phyloP scores from a whole-genome alignment of 1,284 basidiomycete species.

The Vanrija sp. region DNA sequence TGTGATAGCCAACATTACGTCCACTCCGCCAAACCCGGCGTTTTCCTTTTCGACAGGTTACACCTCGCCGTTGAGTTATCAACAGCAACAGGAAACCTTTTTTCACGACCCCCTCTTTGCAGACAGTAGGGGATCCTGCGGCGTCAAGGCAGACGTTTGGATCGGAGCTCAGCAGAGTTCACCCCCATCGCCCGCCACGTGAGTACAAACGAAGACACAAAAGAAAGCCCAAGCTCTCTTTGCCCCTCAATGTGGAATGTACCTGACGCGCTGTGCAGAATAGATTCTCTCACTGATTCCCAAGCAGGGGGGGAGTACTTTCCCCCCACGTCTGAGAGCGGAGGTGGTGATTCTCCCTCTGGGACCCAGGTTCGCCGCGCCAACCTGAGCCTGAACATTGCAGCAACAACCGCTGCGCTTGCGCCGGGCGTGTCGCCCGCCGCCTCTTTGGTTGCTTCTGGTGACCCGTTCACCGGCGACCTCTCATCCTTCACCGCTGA shows the following conservation, averaged over 20 bases:
- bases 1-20: slow-evolving; percentile 26
- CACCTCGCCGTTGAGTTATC: background rate
- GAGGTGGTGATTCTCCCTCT: slow-evolving; percentile 19
- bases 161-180: slow-evolving; percentile 25
- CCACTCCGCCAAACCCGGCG: slow-evolving; percentile 22
- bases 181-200: slow-evolving; percentile 46
- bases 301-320: slow-evolving; percentile 41
- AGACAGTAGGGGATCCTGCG: slow-evolving; percentile 13
- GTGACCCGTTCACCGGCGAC: slow-evolving; percentile 39
- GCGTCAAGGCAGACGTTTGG: slow-evolving; percentile 35
- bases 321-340: slow-evolving; percentile 33
- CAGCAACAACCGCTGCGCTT: slow-evolving; percentile 8
- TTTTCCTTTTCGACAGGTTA: slow-evolving; percentile 2
- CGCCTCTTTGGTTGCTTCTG: slow-evolving; percentile 29
- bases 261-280: slow-evolving; percentile 17
- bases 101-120: slow-evolving; percentile 12
- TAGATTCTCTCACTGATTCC: slow-evolving; percentile 39
- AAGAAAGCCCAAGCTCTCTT: background rate
- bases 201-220: slow-evolving; percentile 9
- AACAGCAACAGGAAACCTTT: slow-evolving; percentile 10
- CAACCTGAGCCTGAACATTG: slow-evolving; percentile 39
- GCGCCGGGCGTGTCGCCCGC: slow-evolving; percentile 29
- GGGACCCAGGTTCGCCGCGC: slow-evolving; percentile 20
- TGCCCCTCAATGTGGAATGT: background rate
- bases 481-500: slow-evolving; percentile 15